A percentile compares a stretch with the other conserved stretches of the same genome.
Evolutionary conservation across 1,284 basidiomycete genomes (phyloP).

Genomic region (Cutaneotrichosporon mucoides): DNA sequence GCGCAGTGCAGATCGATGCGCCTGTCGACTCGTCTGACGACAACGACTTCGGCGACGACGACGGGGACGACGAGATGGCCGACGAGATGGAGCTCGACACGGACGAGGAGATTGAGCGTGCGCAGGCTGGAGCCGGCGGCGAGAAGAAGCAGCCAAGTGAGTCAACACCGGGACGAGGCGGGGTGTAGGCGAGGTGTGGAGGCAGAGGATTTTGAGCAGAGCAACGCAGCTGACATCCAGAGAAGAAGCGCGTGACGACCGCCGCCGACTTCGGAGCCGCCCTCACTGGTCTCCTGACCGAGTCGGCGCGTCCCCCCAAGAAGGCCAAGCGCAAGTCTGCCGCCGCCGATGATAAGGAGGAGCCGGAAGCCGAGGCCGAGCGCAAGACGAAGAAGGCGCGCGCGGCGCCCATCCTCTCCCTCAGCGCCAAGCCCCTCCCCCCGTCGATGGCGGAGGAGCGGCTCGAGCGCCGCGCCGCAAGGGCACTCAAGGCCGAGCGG

Average conservation of each 20-base stretch:
- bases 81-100: not conserved
- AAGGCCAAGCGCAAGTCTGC: conserved; percentile 21
- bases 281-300: conserved; percentile 43
- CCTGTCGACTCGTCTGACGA: conserved; percentile 3
- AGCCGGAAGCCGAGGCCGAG: conserved; percentile 4
- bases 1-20: conserved; percentile 1
- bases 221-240: conserved; percentile 18
- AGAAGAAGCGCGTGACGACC: conserved; percentile 44
- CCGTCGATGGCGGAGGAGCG: conserved; percentile 31
- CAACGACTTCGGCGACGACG: conserved; percentile 14
- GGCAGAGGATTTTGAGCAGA: too few relatives aligned
- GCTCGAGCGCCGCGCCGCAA: conserved; percentile 32
- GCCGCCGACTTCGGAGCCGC: conserved; percentile 45
- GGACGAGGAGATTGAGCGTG: conserved; percentile 13
- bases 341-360: not conserved
- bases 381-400: conserved; percentile 8
- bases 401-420: conserved; percentile 37
- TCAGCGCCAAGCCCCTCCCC: conserved; percentile 35
- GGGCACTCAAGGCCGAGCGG: conserved; percentile 37
- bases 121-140: conserved; percentile 2
- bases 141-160: conserved; percentile 19
- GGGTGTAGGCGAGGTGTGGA: too few relatives aligned
- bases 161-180: not conserved
- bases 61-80: conserved; percentile 17
- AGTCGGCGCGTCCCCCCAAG: conserved; percentile 24